Percentiles rank a stretch among this genome's conserved stretches.
phyloP scores from a whole-genome alignment of 805 yeast species.

The Yamadazyma paraphyllophila region DNA sequence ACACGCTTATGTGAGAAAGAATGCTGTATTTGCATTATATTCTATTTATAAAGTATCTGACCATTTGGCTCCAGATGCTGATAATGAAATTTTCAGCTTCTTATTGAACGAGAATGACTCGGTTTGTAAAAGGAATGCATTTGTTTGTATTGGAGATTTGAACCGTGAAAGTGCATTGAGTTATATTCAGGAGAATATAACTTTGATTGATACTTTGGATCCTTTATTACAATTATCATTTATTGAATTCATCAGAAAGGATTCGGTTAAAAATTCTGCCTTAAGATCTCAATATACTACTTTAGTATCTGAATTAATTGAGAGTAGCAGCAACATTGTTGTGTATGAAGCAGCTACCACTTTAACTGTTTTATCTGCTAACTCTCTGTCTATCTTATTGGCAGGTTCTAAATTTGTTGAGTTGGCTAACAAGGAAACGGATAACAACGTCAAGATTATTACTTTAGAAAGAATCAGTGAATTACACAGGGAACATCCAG shows the following conservation, averaged over 20 bases:
- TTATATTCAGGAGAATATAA: slow-evolving; percentile 70
- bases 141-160: slow-evolving; percentile 77
- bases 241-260: slow-evolving; percentile 87
- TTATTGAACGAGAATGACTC: slow-evolving; percentile 84
- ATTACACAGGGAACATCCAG: slow-evolving; percentile 71
- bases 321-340: slow-evolving; percentile 67
- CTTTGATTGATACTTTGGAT: slow-evolving; percentile 63
- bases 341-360: slow-evolving; percentile 91
- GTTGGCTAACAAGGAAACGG: slow-evolving; percentile 88
- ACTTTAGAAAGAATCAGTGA: slow-evolving; percentile 83
- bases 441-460: slow-evolving; percentile 89
- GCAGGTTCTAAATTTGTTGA: slow-evolving; percentile 88
- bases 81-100: slow-evolving; percentile 72
- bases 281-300: slow-evolving; percentile 70
- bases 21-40: slow-evolving; percentile 88
- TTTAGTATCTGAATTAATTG: slow-evolving; percentile 70
- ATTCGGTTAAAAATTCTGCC: slow-evolving; percentile 61
- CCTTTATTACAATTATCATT: slow-evolving; percentile 85
- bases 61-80: slow-evolving; percentile 93
- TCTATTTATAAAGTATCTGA: slow-evolving; percentile 81
- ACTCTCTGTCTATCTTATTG: slow-evolving; percentile 64
- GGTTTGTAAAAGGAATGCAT: slow-evolving; percentile 93
- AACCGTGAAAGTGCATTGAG: slow-evolving; percentile 82
- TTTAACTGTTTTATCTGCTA: slow-evolving; percentile 57
- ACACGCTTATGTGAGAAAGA: slow-evolving; percentile 96